Evolutionary conservation across 208 protist genomes (phyloP), one percentile per base, ranked within the genome.

Genomic region (Strigomonas culicis): DNA sequence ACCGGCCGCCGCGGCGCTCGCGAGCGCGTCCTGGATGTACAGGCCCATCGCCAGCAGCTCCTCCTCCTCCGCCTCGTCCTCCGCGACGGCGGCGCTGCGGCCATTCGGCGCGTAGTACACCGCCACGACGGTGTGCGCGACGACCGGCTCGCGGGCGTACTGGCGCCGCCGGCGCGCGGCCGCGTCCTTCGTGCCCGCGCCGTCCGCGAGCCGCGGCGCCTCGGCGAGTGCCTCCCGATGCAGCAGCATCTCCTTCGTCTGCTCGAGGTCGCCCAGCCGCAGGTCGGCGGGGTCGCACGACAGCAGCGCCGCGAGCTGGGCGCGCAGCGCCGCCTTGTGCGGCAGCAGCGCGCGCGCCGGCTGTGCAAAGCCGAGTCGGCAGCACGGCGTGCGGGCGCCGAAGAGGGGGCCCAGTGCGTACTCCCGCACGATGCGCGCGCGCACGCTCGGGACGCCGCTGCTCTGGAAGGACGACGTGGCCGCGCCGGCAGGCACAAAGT

Each of bases 351-450:
- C 68, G 1, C 67, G 52, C 31, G 78, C 69, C 6, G 59, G 30
- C 4, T 28, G 66, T 28, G 63, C 34, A 19, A 85, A 86, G 21
- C 88, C 88, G 0, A 94, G 68, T 2, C 69, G 51, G 61, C 88
- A 94, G 65, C 75, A 83, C 8, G 80, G 77, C 17, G 65, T 67
- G 25, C 82, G 80, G 2, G 73, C 64, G 21, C 77, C 83, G 62
- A 91, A 94, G n/a, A 94, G 77, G 1, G 88, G 88, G 25, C 80
- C 76, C 0, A 94, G 53, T 27, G 88, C 88, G 74, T 92, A 94
- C 69, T 88, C 82, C 4, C 70, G 76, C 2, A 92, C 57, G 6
- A 94, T 63, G 24, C 73, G 74, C 58, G 79, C 67, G 25, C 88
- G 84, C 31, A 79, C 74, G 57, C 70, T 80, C 11, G 85, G 84